Conservation (phyloP, 805 yeast species). For the Tetrapisispora phaffii region DNA sequence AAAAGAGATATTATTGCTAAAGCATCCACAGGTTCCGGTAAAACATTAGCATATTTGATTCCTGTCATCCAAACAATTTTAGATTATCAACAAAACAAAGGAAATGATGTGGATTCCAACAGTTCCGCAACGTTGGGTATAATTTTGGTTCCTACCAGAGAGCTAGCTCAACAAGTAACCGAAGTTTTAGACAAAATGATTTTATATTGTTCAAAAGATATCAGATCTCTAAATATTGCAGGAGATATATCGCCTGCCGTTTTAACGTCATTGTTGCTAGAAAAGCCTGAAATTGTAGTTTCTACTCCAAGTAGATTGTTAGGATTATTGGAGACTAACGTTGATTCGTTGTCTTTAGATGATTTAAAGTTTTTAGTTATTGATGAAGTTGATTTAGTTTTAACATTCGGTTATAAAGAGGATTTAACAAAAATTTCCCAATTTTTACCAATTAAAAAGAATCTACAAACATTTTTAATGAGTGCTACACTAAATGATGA, state of each 20-base stretch:
- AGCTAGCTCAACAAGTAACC: slow-evolving; percentile 76
- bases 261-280: slow-evolving; percentile 55
- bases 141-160: slow-evolving; percentile 86
- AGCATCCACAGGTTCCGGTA: slow-evolving; percentile 94
- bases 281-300: slow-evolving; percentile 70
- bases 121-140: slow-evolving; percentile 42
- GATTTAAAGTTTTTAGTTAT: slow-evolving; percentile 64
- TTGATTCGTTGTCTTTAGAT: slow-evolving; percentile 40
- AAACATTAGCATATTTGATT: slow-evolving; percentile 80
- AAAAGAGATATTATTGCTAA: slow-evolving; percentile 87
- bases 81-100: slow-evolving; percentile 27
- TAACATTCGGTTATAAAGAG: slow-evolving; percentile 83
- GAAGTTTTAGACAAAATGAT: slow-evolving; percentile 60
- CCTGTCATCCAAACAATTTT: slow-evolving; percentile 79
- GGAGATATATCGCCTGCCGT: slow-evolving; percentile 60
- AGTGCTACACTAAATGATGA: slow-evolving; percentile 92
- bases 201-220: slow-evolving; percentile 56
- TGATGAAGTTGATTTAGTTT: slow-evolving; percentile 89
- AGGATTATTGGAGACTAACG: slow-evolving; percentile 39
- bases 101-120: slow-evolving; percentile 3
- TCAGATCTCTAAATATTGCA: slow-evolving; percentile 55
- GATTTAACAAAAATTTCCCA: slow-evolving; percentile 62
- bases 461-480: slow-evolving; percentile 85
- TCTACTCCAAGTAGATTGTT: slow-evolving; percentile 81
- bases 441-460: slow-evolving; percentile 59